Base-by-base conservation (phyloP, 139 green algal genomes). In the Tetradesmus obliquus region DNA sequence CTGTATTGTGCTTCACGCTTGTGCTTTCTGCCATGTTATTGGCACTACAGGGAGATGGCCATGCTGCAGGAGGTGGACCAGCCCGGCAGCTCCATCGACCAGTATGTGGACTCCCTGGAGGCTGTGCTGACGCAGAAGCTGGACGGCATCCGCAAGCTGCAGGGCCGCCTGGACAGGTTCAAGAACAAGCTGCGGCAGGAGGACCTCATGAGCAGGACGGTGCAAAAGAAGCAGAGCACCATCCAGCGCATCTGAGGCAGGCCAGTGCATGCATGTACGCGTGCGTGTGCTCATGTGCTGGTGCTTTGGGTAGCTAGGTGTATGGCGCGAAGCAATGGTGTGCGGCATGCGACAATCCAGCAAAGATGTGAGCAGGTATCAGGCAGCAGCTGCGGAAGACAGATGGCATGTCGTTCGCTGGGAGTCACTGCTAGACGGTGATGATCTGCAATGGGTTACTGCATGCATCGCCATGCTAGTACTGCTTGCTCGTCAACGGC, bases 11-110 rank as follows among this genome's bases (percentile, higher is more conserved):
- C 32, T 45, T 45, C 32, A 45, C 32, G 32, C 32, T 45, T 45
- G 60, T 81, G n/a, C 20, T 82, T 10, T 20, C n/a, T 82, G 74
- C 24, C 9, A 10, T 71, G 60, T 13, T 22, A 15, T 66, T 66
- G 32, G 32, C 32, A 45, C 54, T 92, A 85, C n/a, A 92, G 89
- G 15, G 94, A 96, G 86, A 95, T 97, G 92, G 93, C 83, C 17
- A 89, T 95, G 93, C 88, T 95, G 45, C 94, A 92, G 10, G 95
- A 98, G 88, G 96, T 98, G 53, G 97, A 98, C 91, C 95, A 98
- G 94, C 97, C 96, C 3, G 96, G 96, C 22, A 96, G 93, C 84
- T 93, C 93, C 3, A 97, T 98, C 79, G 97, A 98, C 72, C 86
- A 91, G 71, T 98, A 98, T 93, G 95, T 98, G 32, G 93, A 95